Evolutionary conservation across 2,329 filamentous ascomycete species (phyloP).

Genomic region (Phyllosticta citrichinensis): DNA sequence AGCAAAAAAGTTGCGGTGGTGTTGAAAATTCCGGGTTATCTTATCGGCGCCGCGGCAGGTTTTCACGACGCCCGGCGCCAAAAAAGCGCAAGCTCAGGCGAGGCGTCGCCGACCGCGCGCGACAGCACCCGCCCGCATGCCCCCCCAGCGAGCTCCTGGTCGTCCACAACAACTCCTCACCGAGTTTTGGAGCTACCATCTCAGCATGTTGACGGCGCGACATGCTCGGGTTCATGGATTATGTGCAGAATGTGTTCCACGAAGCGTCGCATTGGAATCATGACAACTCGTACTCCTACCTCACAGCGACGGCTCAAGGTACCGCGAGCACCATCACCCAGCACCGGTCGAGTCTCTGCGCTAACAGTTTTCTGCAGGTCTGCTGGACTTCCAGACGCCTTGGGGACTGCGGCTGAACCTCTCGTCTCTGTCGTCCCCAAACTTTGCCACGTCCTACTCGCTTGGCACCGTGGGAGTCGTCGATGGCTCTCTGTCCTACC

Average conservation of each 20-base stretch:
- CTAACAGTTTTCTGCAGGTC: constrained; percentile 40
- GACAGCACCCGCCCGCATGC: neutral
- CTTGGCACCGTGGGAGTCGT: constrained; percentile 83
- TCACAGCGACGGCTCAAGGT: constrained; percentile 79
- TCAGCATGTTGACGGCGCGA: constrained; percentile 6
- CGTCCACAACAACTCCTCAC: constrained; percentile 2
- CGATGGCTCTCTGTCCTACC: constrained; percentile 92
- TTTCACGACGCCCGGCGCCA: constrained; percentile 7
- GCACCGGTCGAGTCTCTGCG: neutral
- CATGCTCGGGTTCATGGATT: constrained; percentile 97
- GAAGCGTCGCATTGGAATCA: constrained; percentile 77
- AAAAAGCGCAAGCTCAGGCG: constrained; percentile 7
- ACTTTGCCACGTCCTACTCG: constrained; percentile 91
- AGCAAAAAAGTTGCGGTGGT: neutral
- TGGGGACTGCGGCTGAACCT: constrained; percentile 75
- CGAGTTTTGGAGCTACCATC: neutral
- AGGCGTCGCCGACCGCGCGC: neutral
- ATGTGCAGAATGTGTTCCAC: constrained; percentile 86
- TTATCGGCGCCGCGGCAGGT: constrained; percentile 7
- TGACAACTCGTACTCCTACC: constrained; percentile 82
- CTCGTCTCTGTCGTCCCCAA: constrained; percentile 81
- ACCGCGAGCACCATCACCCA: constrained; percentile 17
- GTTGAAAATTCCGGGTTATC: constrained; percentile 11
- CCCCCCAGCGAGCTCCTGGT: neutral
- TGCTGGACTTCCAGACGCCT: constrained; percentile 83